A percentile compares a stretch with the other conserved stretches of the same genome.
Conservation (phyloP, 148 eudicot genomes). For the Vaccinium macrocarpon region DNA sequence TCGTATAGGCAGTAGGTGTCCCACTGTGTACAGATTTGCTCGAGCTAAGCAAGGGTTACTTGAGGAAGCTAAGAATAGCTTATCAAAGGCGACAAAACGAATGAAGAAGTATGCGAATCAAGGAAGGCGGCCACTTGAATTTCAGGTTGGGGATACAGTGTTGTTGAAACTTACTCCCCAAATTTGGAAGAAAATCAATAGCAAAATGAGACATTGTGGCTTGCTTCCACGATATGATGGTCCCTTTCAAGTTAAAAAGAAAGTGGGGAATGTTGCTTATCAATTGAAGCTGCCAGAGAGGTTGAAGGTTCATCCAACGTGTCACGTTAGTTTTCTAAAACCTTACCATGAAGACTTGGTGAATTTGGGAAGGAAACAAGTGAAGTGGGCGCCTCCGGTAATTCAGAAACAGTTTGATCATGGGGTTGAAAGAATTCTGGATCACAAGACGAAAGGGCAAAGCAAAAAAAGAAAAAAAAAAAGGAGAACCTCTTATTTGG, state of each 20-base stretch:
- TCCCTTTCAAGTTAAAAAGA: background rate
- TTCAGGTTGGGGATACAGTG: too few relatives aligned
- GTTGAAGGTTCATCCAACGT: background rate
- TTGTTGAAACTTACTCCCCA: too few relatives aligned
- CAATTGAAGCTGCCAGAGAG: background rate
- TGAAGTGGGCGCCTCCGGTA: background rate
- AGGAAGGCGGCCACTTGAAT: too few relatives aligned
- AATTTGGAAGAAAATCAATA: background rate
- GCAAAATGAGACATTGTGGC: background rate
- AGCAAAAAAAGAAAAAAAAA: background rate
- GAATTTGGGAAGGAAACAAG: background rate
- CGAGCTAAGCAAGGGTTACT: background rate
- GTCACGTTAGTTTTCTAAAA: too few relatives aligned
- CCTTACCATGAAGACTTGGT: background rate
- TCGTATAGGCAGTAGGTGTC: background rate
- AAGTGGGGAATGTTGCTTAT: background rate
- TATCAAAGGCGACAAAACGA: background rate
- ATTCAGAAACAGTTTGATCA: too few relatives aligned
- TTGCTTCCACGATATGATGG: background rate
- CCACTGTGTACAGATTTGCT: background rate
- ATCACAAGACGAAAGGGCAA: too few relatives aligned
- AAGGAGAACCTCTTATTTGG: too few relatives aligned
- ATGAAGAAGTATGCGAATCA: too few relatives aligned
- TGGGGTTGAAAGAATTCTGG: too few relatives aligned
- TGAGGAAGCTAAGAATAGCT: background rate